Evolutionary conservation across 345 rosid species (phyloP), one percentile per base, ranked within the genome.

Genomic region (Citrus unshiu): DNA sequence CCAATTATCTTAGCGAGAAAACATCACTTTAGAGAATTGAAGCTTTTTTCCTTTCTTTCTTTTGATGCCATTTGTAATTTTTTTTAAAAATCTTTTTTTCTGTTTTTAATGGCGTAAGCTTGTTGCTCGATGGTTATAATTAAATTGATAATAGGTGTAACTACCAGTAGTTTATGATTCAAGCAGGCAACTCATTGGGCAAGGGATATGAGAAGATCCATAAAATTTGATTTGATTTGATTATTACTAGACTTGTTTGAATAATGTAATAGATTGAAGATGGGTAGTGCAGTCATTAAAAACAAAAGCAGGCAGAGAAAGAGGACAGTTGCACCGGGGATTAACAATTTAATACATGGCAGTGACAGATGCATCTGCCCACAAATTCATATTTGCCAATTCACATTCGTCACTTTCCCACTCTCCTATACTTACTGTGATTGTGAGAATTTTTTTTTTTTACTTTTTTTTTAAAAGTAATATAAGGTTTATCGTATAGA

Each of bases 251-350:
- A 60, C 10, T 60, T 4, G 32, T 60, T 25, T 60, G 4, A 9
- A 3, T 25, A n/a, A 27, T n/a, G 30, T 24, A 9, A 56, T 21
- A 32, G 66, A 56, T 56, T 5, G 51, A 1, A 14, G 57, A 39
- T 39, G 68, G 40, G 70, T 68, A 43, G n/a, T 13, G 77, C 68
- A 37, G 69, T 61, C 58, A 62, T 13, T 62, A 56, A 60, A 75
- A 63, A 7, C 5, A 60, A 74, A 27, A 39, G 68, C 14, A 18
- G 22, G 9, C 7, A 1, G 58, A 39, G 34, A 35, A 4, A 46
- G 22, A 37, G 43, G 34, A 46, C 70, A 27, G 69, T 62, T 74
- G 60, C 60, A 27, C 59, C 27, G 61, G 46, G 70, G 70, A 75
- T 59, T 46, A 46, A 29, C 35, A 60, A 64, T 75, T 62, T 27